Evolutionary conservation across 495 filamentous ascomycete genomes (phyloP).

Genomic region (Hyphodiscus hymeniophilus): DNA sequence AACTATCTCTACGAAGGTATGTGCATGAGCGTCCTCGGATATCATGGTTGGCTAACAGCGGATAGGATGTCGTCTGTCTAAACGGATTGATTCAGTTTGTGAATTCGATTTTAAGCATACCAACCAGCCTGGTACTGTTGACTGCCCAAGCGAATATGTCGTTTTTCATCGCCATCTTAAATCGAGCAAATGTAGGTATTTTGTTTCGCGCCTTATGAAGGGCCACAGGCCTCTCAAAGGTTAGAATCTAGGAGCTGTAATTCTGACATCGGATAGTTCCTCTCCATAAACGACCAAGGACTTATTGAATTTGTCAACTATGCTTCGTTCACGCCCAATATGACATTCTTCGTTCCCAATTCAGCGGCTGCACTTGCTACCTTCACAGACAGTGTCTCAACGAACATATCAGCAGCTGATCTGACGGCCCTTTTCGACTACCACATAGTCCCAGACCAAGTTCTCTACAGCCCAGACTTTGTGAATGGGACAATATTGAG

Average conservation of each 20-base stretch:
- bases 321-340: background rate
- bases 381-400: constrained; percentile 1
- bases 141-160: background rate
- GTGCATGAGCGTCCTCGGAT: no score
- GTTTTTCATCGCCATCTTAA: constrained; percentile 6
- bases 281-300: background rate
- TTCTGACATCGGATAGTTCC: background rate
- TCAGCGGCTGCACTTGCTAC: background rate
- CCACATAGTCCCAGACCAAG: constrained; percentile 1
- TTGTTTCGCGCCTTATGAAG: background rate
- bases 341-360: constrained; percentile 9
- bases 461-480: background rate
- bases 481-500: constrained; percentile 3
- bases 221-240: no score
- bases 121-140: background rate
- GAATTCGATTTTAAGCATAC: background rate
- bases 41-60: background rate
- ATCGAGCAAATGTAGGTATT: constrained; percentile 1
- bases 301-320: background rate
- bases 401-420: background rate
- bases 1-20: background rate
- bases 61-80: constrained; percentile 4
- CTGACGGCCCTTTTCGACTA: constrained; percentile 3
- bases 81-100: constrained; percentile 4
- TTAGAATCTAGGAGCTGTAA: background rate